Evolutionary conservation across 2,329 filamentous ascomycete species (phyloP).

Genomic region (Xylaria sp.): DNA sequence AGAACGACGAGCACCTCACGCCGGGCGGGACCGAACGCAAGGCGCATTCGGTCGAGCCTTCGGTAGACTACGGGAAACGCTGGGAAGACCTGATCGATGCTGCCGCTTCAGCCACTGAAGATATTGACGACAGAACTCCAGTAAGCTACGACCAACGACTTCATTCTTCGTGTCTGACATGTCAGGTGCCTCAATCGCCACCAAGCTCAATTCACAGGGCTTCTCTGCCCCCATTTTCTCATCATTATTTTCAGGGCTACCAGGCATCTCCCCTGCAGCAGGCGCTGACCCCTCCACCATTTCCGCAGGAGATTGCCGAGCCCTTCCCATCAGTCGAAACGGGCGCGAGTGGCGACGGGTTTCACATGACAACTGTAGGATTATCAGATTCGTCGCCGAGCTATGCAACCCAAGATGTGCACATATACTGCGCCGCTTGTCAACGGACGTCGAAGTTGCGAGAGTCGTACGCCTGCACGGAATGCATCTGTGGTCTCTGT

Average conservation of each 20-base stretch:
- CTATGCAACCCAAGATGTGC: constrained; percentile 68
- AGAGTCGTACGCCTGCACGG: constrained; percentile 88
- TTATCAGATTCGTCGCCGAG: constrained; percentile 66
- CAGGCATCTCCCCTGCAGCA: constrained; percentile 88
- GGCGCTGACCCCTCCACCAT: constrained; percentile 76
- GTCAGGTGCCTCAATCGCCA: constrained; percentile 59
- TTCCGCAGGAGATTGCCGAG: constrained; percentile 61
- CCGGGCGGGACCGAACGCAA: constrained; percentile 67
- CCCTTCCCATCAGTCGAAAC: constrained; percentile 88
- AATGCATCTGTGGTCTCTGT: constrained; percentile 92
- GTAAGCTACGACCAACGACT: constrained; percentile 50
- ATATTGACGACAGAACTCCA: constrained; percentile 81
- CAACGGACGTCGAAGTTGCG: constrained; percentile 69
- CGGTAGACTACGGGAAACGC: constrained; percentile 75
- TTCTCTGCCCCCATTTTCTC: constrained; percentile 56
- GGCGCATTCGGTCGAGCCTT: constrained; percentile 79
- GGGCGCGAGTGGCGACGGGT: constrained; percentile 65
- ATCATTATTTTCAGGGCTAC: constrained; percentile 65
- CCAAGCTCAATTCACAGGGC: constrained; percentile 58
- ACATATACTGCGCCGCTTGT: constrained; percentile 91
- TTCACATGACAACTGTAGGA: constrained; percentile 62
- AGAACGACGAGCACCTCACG: constrained; percentile 60
- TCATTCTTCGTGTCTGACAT: constrained; percentile 42
- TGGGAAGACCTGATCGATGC: constrained; percentile 98
- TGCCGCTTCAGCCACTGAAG: constrained; percentile 84